These are phyloP conservation scores for Zarea fungicola DNA, from an alignment of 2,329 filamentous ascomycete genomes.

Conservation along the genomic window DNA sequence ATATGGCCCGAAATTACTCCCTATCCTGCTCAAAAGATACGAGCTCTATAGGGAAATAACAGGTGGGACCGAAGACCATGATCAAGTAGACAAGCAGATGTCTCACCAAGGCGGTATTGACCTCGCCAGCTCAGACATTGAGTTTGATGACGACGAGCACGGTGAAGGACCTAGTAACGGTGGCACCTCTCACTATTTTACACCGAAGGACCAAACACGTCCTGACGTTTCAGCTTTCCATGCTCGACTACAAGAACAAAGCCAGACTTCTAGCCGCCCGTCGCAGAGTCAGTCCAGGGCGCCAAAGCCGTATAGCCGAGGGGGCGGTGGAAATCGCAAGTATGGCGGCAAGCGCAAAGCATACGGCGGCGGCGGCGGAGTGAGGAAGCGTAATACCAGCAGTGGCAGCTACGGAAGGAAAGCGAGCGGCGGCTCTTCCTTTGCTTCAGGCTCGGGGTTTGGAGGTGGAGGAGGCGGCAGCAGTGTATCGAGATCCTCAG, in stretches of 20 bases:
- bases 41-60: constrained; percentile 46
- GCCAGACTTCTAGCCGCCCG: constrained; percentile 18
- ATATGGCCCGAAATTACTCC: constrained; percentile 57
- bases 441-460: constrained; percentile 11
- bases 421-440: constrained; percentile 17
- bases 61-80: constrained; percentile 23
- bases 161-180: constrained; percentile 22
- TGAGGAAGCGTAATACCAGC: constrained; percentile 17
- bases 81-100: constrained; percentile 17
- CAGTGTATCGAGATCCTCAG: constrained; percentile 4
- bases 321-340: constrained; percentile 20
- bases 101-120: constrained; percentile 44
- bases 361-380: constrained; percentile 18
- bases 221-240: constrained; percentile 32
- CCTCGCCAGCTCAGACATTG: constrained; percentile 44
- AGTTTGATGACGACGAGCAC: constrained; percentile 32
- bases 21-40: constrained; percentile 48
- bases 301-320: constrained; percentile 21
- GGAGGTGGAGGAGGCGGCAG: constrained; percentile 1
- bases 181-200: constrained; percentile 45
- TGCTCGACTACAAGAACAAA: constrained; percentile 25
- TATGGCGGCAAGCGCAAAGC: constrained; percentile 24
- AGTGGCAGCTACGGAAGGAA: constrained; percentile 27
- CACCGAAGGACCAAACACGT: constrained; percentile 15
- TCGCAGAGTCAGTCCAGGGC: constrained; percentile 20